A percentile compares a stretch with the other conserved stretches of the same genome.
phyloP scores from a whole-genome alignment of 2,329 filamentous ascomycete species.

The Tolypocladium tundrense region DNA sequence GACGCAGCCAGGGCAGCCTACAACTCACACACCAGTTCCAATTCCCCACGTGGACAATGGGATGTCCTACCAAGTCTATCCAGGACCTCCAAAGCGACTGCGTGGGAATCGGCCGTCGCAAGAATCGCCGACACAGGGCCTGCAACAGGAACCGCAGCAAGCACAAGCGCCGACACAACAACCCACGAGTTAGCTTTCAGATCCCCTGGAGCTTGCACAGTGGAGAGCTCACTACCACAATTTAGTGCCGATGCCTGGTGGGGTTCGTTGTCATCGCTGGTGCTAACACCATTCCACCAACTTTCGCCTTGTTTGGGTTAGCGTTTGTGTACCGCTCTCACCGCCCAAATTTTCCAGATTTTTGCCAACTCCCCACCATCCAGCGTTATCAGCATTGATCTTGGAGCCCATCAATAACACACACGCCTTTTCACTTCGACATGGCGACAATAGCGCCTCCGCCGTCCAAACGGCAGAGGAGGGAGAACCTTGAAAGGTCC shows the following conservation, averaged over 20 bases:
- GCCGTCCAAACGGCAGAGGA: conserved; percentile 77
- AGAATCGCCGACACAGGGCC: neutral
- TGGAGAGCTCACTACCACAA: neutral
- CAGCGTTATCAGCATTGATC: neutral
- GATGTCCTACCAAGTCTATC: conserved; percentile 17
- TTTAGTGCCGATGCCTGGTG: neutral
- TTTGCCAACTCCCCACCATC: conserved; percentile 7
- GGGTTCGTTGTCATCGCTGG: neutral
- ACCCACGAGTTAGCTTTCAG: neutral
- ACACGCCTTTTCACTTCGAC: neutral
- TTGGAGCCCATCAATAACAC: neutral
- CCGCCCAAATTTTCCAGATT: conserved; percentile 17
- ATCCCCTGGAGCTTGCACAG: neutral
- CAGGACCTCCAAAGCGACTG: conserved; percentile 17
- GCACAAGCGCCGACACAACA: neutral
- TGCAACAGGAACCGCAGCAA: neutral
- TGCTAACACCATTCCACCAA: neutral
- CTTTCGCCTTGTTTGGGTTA: neutral
- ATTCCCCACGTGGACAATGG: conserved; percentile 9
- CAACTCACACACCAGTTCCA: conserved; percentile 14
- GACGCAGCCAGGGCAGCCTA: conserved; percentile 12
- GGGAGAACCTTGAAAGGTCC: conserved; percentile 61
- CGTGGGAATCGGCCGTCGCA: conserved; percentile 13
- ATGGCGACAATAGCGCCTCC: conserved; percentile 82
- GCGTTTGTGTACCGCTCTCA: conserved; percentile 5